A percentile compares a stretch with the other conserved stretches of the same genome.
Evolutionary conservation across 129 eudicot genomes (phyloP).

Genomic region (Artemisia tridentata): DNA sequence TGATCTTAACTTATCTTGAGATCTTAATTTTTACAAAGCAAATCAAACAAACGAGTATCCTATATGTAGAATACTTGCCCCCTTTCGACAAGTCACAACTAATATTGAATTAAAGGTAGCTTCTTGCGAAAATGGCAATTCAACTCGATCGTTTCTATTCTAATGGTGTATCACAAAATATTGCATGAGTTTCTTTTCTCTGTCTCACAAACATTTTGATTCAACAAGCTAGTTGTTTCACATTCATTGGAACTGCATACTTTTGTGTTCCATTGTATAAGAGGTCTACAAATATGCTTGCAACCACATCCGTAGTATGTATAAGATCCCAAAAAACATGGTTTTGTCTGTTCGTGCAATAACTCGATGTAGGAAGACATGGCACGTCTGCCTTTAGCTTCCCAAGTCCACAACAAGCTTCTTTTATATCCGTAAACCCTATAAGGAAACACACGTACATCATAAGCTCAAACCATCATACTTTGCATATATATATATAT

Average conservation of each 20-base stretch:
- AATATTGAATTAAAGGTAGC: no score
- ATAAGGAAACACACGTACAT: conserved; percentile 7
- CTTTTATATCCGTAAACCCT: conserved; percentile 76
- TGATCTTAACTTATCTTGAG: no score
- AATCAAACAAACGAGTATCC: no score
- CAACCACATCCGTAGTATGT: conserved; percentile 68
- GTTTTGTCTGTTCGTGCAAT: conserved; percentile 49
- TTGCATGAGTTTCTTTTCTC: no score
- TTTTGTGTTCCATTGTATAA: conserved; percentile 38
- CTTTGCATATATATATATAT: not conserved
- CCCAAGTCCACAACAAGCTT: conserved; percentile 83
- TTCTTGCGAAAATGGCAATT: no score
- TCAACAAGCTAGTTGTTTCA: conserved; percentile 48
- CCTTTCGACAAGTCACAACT: no score
- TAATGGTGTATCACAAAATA: no score
- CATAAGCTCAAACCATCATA: not conserved
- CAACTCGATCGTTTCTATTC: no score
- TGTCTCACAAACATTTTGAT: conserved; percentile 11
- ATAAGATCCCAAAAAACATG: conserved; percentile 80
- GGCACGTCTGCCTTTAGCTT: conserved; percentile 52
- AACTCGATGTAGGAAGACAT: conserved; percentile 54
- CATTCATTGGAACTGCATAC: conserved; percentile 47
- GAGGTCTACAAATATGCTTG: conserved; percentile 39
- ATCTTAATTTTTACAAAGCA: no score
- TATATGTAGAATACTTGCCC: no score